Conservation (phyloP, 1,284 basidiomycete genomes). For the Paramarasmius palmivorus region DNA sequence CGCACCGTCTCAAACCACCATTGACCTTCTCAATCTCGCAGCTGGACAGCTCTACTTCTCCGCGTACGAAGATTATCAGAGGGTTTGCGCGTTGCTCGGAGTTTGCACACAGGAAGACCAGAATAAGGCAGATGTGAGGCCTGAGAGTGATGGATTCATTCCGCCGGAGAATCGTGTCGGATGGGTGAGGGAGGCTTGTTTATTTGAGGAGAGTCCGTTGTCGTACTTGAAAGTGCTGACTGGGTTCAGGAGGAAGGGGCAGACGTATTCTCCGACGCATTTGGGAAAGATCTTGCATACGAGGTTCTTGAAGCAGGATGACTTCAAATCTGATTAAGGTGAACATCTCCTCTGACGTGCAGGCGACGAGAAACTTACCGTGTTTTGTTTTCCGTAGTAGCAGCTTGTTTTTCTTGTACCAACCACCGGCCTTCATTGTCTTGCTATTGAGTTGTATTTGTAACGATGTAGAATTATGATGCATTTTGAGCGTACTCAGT, state of each 20-base stretch:
- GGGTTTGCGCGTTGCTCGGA: constrained; percentile 37
- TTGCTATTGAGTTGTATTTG: no score
- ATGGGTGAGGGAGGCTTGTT: constrained; percentile 14
- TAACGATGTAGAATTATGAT: no score
- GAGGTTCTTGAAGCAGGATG: constrained; percentile 19
- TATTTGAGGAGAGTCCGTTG: constrained; percentile 33
- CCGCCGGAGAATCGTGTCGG: constrained; percentile 19
- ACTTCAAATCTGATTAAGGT: no score
- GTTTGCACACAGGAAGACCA: constrained; percentile 25
- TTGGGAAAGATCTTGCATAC: constrained; percentile 42
- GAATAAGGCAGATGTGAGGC: constrained; percentile 9
- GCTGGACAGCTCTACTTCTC: constrained; percentile 44
- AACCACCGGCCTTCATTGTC: no score
- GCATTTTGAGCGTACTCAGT: no score
- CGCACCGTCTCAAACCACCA: constrained; percentile 20
- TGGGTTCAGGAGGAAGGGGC: constrained; percentile 41
- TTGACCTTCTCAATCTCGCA: constrained; percentile 41
- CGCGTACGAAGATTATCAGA: constrained; percentile 30
- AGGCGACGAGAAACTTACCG: no score
- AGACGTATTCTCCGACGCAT: constrained; percentile 37
- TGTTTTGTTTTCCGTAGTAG: no score
- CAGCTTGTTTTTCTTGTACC: no score
- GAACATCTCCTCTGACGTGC: no score
- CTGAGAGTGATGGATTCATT: constrained; percentile 38
- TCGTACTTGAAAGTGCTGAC: constrained; percentile 33